These are phyloP conservation scores for Pythium myriotylum DNA, from an alignment of 352 stramenopile species.

Conservation along the genomic window DNA sequence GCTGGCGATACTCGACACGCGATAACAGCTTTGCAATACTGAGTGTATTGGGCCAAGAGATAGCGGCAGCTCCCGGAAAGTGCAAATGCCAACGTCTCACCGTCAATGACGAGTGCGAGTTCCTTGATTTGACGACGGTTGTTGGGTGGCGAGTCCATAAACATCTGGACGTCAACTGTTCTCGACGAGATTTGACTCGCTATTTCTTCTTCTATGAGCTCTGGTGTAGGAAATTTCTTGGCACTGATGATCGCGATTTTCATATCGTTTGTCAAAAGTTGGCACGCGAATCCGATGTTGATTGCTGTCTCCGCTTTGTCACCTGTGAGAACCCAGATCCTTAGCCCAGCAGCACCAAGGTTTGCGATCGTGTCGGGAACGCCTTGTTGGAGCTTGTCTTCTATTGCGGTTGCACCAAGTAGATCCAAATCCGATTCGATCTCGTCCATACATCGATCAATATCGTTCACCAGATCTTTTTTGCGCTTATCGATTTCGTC, in stretches of 20 bases:
- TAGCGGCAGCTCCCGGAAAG: constrained; percentile 44
- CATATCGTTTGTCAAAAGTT: constrained; percentile 87
- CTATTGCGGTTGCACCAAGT: constrained; percentile 91
- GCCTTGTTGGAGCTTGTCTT: constrained; percentile 93
- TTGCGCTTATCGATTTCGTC: constrained; percentile 83
- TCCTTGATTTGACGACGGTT: constrained; percentile 50
- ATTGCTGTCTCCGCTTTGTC: constrained; percentile 96
- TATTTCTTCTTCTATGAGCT: constrained; percentile 55
- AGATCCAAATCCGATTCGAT: constrained; percentile 84
- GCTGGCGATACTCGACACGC: constrained; percentile 84
- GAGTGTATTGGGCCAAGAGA: constrained; percentile 64
- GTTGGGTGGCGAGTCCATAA: constrained; percentile 44
- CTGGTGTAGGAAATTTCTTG: constrained; percentile 51
- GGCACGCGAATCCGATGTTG: constrained; percentile 93
- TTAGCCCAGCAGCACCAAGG: constrained; percentile 85
- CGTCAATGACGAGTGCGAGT: constrained; percentile 81
- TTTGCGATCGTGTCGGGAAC: constrained; percentile 89
- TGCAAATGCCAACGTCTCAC: constrained; percentile 67
- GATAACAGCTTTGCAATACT: constrained; percentile 88
- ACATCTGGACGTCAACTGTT: constrained; percentile 47
- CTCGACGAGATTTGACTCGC: constrained; percentile 44
- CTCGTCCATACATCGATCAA: constrained; percentile 81
- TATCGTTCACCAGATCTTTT: constrained; percentile 67
- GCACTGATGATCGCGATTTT: constrained; percentile 68
- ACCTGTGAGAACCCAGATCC: constrained; percentile 94